A percentile compares a stretch with the other conserved stretches of the same genome.
Conservation (phyloP, 2,329 filamentous ascomycete genomes). For the Sarocladiaceae sp. region DNA sequence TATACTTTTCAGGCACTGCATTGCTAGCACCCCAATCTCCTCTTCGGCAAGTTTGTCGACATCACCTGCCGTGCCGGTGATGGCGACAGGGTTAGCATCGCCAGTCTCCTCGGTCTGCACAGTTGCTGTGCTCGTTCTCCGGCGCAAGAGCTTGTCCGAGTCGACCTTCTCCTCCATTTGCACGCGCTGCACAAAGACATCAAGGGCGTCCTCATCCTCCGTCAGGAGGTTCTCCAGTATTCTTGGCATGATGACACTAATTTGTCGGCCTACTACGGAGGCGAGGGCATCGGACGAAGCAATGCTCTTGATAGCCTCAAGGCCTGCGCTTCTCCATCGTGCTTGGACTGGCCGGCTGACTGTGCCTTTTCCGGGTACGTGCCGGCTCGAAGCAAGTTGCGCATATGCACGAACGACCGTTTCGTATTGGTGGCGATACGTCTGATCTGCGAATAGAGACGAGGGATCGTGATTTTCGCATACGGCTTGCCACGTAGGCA, state of each 20-base stretch:
- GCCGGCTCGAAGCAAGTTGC: conserved; percentile 66
- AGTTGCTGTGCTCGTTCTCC: conserved; percentile 76
- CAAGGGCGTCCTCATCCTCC: conserved; percentile 65
- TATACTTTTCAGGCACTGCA: conserved; percentile 82
- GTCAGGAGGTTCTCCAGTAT: conserved; percentile 85
- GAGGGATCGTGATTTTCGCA: conserved; percentile 86
- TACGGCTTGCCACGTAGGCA: conserved; percentile 82
- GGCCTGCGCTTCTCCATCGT: conserved; percentile 69
- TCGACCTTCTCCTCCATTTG: conserved; percentile 66
- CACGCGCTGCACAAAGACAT: conserved; percentile 62
- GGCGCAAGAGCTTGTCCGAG: conserved; percentile 56
- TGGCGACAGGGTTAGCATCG: conserved; percentile 64
- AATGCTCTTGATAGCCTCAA: conserved; percentile 76
- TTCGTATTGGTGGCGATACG: conserved; percentile 78
- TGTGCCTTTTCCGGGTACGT: conserved; percentile 44
- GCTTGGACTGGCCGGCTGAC: conserved; percentile 70
- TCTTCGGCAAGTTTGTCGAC: conserved; percentile 88
- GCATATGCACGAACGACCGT: conserved; percentile 78
- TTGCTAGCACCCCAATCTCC: conserved; percentile 77
- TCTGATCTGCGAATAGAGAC: conserved; percentile 78
- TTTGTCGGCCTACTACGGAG: conserved; percentile 69
- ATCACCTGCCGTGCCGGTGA: conserved; percentile 78
- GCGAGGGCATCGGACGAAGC: conserved; percentile 76
- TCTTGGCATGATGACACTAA: conserved; percentile 75
- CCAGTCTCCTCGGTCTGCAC: conserved; percentile 62